Evolutionary conservation across 176 grass and related monocot species (phyloP), one percentile per base, ranked within the genome.

Genomic region (Raddia distichophylla): DNA sequence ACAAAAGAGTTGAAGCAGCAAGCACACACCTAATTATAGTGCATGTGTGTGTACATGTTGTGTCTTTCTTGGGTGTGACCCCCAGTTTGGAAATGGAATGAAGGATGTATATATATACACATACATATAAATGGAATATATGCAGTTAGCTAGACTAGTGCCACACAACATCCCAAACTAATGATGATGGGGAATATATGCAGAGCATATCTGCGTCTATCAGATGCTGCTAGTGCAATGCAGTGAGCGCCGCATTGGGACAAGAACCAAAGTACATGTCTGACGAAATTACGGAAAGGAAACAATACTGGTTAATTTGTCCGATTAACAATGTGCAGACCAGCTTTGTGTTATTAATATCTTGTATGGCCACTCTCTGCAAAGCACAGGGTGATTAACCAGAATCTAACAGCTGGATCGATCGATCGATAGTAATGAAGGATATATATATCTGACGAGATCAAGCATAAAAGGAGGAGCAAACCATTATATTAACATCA

Each of bases 131-230:
- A 1, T 27, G 27, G 27, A 27, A 27, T 22, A 5, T 79, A 79
- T 34, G 48, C 15, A 53, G 73, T 18, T 16, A 76, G 56, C 59
- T 32, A 61, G 10, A 60, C 59, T 6, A 61, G 56, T 32, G 40
- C 27, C 27, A n/a, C 37, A 60, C 73, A 55, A 15, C 33, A 2
- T n/a, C 34, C 67, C 61, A 53, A 22, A 1, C 7, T 40, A 67
- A 37, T 37, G 35, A 43, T 67, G 22, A 78, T 14, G 60, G 42
- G 62, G 33, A 43, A 67, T 62, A 61, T 42, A 79, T 35, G 59
- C 43, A 64, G 20, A 63, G 47, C 17, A n/a, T 71, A 48, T 77
- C 49, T 45, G 19, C 61, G 57, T 83, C 80, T 71, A 78, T 55
- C 49, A 80, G 57, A 77, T 70, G 17, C 60, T 19, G 16, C 18